Conservation (phyloP, 73 alveolate genomes). For the Symbiodinium natans region DNA sequence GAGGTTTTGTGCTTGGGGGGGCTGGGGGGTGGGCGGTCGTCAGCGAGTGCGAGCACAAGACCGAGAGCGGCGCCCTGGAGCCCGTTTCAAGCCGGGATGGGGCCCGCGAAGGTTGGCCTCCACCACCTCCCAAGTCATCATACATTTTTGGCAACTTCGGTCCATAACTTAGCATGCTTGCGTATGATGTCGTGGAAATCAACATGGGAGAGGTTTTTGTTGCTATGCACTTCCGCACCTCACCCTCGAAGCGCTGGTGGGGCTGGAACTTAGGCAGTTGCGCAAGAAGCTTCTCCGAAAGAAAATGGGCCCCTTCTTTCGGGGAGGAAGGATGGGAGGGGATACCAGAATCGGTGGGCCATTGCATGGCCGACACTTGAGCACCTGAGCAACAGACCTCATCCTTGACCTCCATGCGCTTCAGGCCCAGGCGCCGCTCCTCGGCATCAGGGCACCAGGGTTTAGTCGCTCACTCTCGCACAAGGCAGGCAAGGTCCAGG, state of each 20-base stretch:
- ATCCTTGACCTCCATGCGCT: slow-evolving; percentile 57
- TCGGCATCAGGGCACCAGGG: no score
- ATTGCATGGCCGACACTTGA: no score
- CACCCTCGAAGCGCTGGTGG: slow-evolving; percentile 92
- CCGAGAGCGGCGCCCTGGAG: slow-evolving; percentile 32
- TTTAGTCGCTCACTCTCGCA: not conserved
- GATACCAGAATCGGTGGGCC: no score
- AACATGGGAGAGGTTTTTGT: no score
- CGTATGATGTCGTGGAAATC: not conserved
- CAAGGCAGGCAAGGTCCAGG: not conserved
- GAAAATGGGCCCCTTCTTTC: no score
- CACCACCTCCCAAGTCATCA: not conserved
- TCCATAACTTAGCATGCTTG: not conserved
- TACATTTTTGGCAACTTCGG: not conserved
- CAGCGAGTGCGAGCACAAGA: no score
- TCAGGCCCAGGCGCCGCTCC: slow-evolving; percentile 81
- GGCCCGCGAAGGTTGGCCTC: slow-evolving; percentile 82
- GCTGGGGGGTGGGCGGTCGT: no score
- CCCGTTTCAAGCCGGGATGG: slow-evolving; percentile 48
- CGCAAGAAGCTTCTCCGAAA: not conserved
- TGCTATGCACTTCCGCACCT: no score
- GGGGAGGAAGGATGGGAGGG: no score
- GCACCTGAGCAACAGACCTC: slow-evolving; percentile 9
- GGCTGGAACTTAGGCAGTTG: slow-evolving; percentile 52
- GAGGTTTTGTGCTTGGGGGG: no score